Conservation (phyloP, 805 yeast species). For the Wickerhamomyces strasburgensis region DNA sequence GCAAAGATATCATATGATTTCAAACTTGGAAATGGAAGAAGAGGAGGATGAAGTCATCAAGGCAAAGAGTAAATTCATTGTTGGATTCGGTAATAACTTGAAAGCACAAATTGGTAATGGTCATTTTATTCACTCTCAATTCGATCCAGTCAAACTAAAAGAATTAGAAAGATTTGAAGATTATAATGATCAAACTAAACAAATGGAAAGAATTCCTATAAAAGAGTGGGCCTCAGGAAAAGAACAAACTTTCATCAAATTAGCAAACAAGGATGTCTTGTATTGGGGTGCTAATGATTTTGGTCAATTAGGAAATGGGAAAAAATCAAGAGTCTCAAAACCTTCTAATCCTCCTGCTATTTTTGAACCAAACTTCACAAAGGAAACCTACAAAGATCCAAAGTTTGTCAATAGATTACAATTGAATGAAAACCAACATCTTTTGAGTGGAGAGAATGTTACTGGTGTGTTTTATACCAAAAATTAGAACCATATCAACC, state of each 20-base stretch:
- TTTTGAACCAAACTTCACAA: slow-evolving; percentile 44
- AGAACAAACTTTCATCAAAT: slow-evolving; percentile 58
- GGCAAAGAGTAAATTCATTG: slow-evolving; percentile 30
- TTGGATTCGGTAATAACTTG: slow-evolving; percentile 80
- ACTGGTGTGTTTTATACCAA: slow-evolving; percentile 59
- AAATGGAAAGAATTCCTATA: slow-evolving; percentile 42
- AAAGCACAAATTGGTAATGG: slow-evolving; percentile 85
- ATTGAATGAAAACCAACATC: slow-evolving; percentile 47
- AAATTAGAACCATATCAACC: not conserved
- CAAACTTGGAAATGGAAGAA: slow-evolving; percentile 11
- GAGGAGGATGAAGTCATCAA: slow-evolving; percentile 18
- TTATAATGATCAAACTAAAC: slow-evolving; percentile 43
- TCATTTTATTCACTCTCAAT: slow-evolving; percentile 66
- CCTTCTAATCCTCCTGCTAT: slow-evolving; percentile 53
- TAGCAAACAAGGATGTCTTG: slow-evolving; percentile 60
- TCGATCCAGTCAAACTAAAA: slow-evolving; percentile 55
- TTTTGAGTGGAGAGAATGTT: slow-evolving; percentile 57
- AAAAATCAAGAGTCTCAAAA: slow-evolving; percentile 49
- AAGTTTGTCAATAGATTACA: slow-evolving; percentile 42
- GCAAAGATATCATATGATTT: slow-evolving; percentile 23
- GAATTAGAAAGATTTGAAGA: slow-evolving; percentile 39
- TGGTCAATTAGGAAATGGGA: slow-evolving; percentile 86
- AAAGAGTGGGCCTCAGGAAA: slow-evolving; percentile 54
- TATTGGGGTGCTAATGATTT: slow-evolving; percentile 81
- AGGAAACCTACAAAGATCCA: slow-evolving; percentile 29